Percentiles rank a stretch among this genome's conserved stretches.
Conservation (phyloP, 2,329 filamentous ascomycete genomes). For the Fusarium veterinarium region DNA sequence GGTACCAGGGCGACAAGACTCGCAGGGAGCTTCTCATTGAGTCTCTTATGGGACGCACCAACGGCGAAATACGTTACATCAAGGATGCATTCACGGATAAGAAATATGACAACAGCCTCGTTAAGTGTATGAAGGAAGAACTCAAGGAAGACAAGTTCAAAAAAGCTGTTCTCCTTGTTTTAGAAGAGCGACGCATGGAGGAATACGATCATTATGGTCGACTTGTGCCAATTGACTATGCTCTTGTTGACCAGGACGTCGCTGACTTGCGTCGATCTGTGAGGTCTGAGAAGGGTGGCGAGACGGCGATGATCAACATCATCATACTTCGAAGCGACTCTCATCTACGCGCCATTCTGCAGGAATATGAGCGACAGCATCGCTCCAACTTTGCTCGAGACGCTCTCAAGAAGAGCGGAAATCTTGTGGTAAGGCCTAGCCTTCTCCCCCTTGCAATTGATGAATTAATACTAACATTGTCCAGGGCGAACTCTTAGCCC, state of each 20-base stretch:
- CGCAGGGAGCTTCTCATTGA: slow-evolving; percentile 93
- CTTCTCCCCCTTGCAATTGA: neutral
- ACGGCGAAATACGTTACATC: slow-evolving; percentile 87
- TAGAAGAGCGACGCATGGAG: slow-evolving; percentile 87
- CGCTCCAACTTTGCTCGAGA: slow-evolving; percentile 86
- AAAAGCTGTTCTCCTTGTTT: slow-evolving; percentile 81
- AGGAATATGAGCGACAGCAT: slow-evolving; percentile 79
- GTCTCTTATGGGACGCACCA: slow-evolving; percentile 87
- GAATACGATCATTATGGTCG: slow-evolving; percentile 76
- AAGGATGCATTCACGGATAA: slow-evolving; percentile 92
- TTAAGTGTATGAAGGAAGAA: slow-evolving; percentile 90
- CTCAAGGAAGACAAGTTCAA: slow-evolving; percentile 97
- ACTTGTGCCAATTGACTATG: slow-evolving; percentile 66
- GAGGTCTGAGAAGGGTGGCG: slow-evolving; percentile 81
- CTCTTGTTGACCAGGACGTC: slow-evolving; percentile 77
- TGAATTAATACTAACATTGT: slow-evolving; percentile 8
- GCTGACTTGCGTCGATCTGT: slow-evolving; percentile 75
- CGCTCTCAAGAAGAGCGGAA: slow-evolving; percentile 87
- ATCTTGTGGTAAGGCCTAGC: slow-evolving; percentile 82
- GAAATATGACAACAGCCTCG: slow-evolving; percentile 85
- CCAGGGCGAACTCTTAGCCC: slow-evolving; percentile 92
- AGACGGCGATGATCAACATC: slow-evolving; percentile 87
- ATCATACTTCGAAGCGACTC: slow-evolving; percentile 82
- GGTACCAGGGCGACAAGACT: slow-evolving; percentile 90
- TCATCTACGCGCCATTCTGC: slow-evolving; percentile 84